phyloP scores from a whole-genome alignment of 2,329 filamentous ascomycete species.

The Ceratocystiopsis brevicomis region DNA sequence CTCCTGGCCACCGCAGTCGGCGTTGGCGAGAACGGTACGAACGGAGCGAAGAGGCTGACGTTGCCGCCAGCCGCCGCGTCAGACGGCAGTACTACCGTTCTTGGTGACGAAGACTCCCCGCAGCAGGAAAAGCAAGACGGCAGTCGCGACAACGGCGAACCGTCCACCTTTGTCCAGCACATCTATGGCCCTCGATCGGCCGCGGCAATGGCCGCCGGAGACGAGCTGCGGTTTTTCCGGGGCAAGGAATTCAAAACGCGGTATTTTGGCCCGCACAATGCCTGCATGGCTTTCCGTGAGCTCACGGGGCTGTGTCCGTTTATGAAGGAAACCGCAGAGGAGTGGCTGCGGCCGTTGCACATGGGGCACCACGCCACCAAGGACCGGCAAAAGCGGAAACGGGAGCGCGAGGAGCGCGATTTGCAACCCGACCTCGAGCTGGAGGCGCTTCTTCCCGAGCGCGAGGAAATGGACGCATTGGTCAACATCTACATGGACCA shows the following conservation, averaged over 20 bases:
- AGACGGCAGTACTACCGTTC: constrained; percentile 11
- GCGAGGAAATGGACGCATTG: constrained; percentile 16
- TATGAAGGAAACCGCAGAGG: constrained; percentile 42
- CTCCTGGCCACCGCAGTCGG: constrained; percentile 17
- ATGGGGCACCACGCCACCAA: constrained; percentile 34
- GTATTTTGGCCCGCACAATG: constrained; percentile 41
- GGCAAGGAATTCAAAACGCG: constrained; percentile 40
- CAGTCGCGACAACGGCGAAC: constrained; percentile 5
- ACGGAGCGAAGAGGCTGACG: constrained; percentile 1
- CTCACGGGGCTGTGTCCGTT: constrained; percentile 38
- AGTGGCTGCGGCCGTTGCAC: constrained; percentile 40
- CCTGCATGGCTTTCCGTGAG: constrained; percentile 40
- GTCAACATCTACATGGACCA: constrained; percentile 19
- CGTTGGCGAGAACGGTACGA: not conserved
- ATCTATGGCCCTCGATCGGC: constrained; percentile 19
- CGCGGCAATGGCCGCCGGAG: constrained; percentile 15
- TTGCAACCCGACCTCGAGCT: constrained; percentile 28
- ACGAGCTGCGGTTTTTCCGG: constrained; percentile 37
- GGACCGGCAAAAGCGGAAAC: constrained; percentile 33
- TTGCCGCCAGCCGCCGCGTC: constrained; percentile 6
- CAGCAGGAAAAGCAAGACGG: constrained; percentile 7
- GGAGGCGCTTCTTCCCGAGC: constrained; percentile 24
- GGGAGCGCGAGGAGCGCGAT: constrained; percentile 32
- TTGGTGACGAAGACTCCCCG: constrained; percentile 10
- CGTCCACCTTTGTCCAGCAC: constrained; percentile 13